Evolutionary conservation across 768 basidiomycete species (phyloP), one percentile per base, ranked within the genome.

Genomic region (Tylopilus subfusipes): DNA sequence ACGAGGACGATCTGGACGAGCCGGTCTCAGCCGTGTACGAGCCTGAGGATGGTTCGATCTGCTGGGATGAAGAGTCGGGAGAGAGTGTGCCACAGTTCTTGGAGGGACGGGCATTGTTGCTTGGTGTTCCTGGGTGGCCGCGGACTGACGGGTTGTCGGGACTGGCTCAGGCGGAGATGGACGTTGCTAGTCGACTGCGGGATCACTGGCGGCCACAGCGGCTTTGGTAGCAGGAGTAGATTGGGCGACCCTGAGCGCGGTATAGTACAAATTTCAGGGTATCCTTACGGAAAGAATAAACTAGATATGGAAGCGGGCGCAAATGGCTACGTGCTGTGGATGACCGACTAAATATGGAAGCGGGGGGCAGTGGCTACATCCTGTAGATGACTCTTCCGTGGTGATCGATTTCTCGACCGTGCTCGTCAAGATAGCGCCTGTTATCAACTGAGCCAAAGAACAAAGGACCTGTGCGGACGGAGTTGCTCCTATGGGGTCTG

Each of bases 131-230:
- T 18, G 53, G 31, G n/a, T 34, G 57, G 48, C 34, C 27, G 38
- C 48, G 31, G 45, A 36, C 19, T 19, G 60, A 55, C 25, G 49
- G 55, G n/a, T 7, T 54, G 44, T 60, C 63, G n/a, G 70, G 69
- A 34, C 56, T 81, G 22, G 69, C 73, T 18, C 67, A 66, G n/a
- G 80, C 75, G 7, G 88, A 90, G 68, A 75, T 73, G 46, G 83
- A 86, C 65, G 86, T 90, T 9, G 85, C 77, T 13, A 79, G 70
- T 52, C 67, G 61, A 44, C 65, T 90, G 57, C 78, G 71, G 48
- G 76, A 74, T 25, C 86, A 90, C 63, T 90, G 88, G 88, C 71
- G 76, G 24, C 88, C 84, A 0, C 80, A 84, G 52, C 79, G 73
- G 54, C 70, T 82, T 39, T 87, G 19, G 34, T 54, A 54, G 49